These are phyloP conservation scores for Spongiforma sp. DNA, from an alignment of 1,284 basidiomycete genomes.

Conservation along the genomic window DNA sequence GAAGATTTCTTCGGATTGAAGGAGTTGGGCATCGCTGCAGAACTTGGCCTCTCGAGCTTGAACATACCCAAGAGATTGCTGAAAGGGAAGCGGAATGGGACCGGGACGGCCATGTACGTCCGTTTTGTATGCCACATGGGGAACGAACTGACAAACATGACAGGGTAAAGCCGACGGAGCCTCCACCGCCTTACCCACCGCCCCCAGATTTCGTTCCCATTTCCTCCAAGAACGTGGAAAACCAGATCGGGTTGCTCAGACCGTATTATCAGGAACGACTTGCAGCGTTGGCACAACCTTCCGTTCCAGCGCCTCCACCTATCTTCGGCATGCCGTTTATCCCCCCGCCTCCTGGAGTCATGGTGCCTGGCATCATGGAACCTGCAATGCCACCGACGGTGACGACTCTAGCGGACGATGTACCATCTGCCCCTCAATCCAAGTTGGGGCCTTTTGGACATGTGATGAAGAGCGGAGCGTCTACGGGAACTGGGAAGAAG, in stretches of 20 bases:
- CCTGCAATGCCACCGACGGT: slow-evolving; percentile 2
- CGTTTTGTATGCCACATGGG: background rate
- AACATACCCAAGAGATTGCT: slow-evolving; percentile 82
- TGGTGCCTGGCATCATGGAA: background rate
- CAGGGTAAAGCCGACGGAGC: slow-evolving; percentile 72
- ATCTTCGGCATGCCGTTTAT: slow-evolving; percentile 27
- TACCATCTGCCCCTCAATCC: slow-evolving; percentile 55
- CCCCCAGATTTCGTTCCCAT: slow-evolving; percentile 84
- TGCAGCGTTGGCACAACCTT: slow-evolving; percentile 41
- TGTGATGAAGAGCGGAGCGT: slow-evolving; percentile 49
- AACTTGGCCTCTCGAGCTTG: slow-evolving; percentile 82
- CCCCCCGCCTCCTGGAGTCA: slow-evolving; percentile 9
- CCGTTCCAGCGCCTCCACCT: slow-evolving; percentile 4
- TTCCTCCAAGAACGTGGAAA: slow-evolving; percentile 63
- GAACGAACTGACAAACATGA: slow-evolving; percentile 10
- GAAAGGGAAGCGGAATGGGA: slow-evolving; percentile 62
- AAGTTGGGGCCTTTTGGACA: slow-evolving; percentile 82
- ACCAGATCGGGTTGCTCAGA: slow-evolving; percentile 87
- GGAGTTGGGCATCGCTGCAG: slow-evolving; percentile 88
- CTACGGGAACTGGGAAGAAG: slow-evolving; percentile 52
- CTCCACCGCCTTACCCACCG: slow-evolving; percentile 84
- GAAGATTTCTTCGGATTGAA: slow-evolving; percentile 94
- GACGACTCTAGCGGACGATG: slow-evolving; percentile 57
- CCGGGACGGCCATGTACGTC: slow-evolving; percentile 47
- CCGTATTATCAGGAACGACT: slow-evolving; percentile 75